A percentile compares a stretch with the other conserved stretches of the same genome.
phyloP scores from a whole-genome alignment of 2,329 filamentous ascomycete genomes.

The Verruconis gallopava region DNA sequence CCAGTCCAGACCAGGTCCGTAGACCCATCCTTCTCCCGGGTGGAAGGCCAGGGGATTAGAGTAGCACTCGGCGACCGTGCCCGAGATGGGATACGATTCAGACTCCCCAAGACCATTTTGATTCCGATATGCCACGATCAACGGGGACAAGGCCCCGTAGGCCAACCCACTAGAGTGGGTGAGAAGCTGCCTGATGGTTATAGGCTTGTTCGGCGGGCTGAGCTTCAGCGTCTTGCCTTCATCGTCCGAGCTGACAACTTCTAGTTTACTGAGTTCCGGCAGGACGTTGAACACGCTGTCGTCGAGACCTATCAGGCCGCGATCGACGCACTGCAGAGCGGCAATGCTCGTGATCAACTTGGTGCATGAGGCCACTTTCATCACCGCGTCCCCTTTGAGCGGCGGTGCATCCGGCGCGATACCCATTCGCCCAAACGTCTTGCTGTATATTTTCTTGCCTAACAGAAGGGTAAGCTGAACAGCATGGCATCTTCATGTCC shows the following conservation, averaged over 20 bases:
- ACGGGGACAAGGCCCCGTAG: conserved; percentile 31
- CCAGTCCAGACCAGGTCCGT: conserved; percentile 37
- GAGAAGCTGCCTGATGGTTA: conserved; percentile 26
- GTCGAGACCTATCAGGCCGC: conserved; percentile 9
- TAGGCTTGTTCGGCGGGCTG: not conserved
- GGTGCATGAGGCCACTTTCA: conserved; percentile 13
- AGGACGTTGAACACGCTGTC: conserved; percentile 12
- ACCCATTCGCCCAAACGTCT: conserved; percentile 7
- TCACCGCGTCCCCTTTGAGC: conserved; percentile 14
- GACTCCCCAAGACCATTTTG: conserved; percentile 20
- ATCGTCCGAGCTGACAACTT: not conserved
- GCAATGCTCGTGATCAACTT: conserved; percentile 11
- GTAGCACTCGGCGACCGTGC: conserved; percentile 27
- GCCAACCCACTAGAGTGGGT: conserved; percentile 37
- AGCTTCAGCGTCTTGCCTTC: not conserved
- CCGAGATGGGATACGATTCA: conserved; percentile 17
- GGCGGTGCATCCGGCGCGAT: conserved; percentile 1
- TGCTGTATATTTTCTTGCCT: conserved; percentile 10
- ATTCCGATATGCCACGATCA: conserved; percentile 17
- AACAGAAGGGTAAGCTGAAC: not conserved
- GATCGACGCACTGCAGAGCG: conserved; percentile 10
- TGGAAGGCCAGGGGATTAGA: conserved; percentile 21
- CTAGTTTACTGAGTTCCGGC: conserved; percentile 12
- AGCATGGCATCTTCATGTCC: not conserved
- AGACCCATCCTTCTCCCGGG: conserved; percentile 38